Conservation (phyloP, 306 rosid genomes). For the Sicyos baderoa region DNA sequence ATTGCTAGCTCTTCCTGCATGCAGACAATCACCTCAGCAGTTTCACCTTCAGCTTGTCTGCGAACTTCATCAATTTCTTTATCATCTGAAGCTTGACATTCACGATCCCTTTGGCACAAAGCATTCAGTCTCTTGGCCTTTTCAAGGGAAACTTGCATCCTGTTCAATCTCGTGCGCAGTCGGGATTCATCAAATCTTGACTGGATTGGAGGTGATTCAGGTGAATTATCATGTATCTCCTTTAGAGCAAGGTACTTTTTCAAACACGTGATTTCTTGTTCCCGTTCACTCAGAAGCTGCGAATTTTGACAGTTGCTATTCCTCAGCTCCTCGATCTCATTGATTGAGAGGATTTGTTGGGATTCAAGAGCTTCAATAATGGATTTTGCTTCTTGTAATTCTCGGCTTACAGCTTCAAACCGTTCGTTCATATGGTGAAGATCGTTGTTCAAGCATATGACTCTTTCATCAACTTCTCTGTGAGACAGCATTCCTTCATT, state of each 20-base stretch:
- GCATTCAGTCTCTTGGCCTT: conserved; percentile 73
- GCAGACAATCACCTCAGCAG: conserved; percentile 85
- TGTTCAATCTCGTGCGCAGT: conserved; percentile 49
- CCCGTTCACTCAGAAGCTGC: conserved; percentile 50
- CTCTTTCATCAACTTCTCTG: conserved; percentile 48
- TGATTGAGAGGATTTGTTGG: conserved; percentile 62
- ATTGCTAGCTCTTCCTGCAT: conserved; percentile 84
- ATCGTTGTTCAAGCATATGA: conserved; percentile 39
- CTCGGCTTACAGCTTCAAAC: conserved; percentile 38
- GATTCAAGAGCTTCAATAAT: conserved; percentile 71
- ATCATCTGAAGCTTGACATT: conserved; percentile 64
- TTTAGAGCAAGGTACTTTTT: conserved; percentile 44
- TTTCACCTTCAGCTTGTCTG: conserved; percentile 85
- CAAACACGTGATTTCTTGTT: conserved; percentile 49
- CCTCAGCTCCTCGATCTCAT: conserved; percentile 64
- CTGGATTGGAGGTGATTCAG: conserved; percentile 31
- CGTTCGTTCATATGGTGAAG: conserved; percentile 39
- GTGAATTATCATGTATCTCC: conserved; percentile 38
- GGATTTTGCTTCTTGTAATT: conserved; percentile 54
- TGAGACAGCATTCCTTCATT: conserved; percentile 57
- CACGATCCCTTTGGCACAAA: conserved; percentile 65
- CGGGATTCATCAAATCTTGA: conserved; percentile 34
- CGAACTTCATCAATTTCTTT: conserved; percentile 80
- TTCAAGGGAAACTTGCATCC: conserved; percentile 87
- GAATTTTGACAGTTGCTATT: conserved; percentile 34